These are phyloP conservation scores for Perkinsus chesapeaki DNA, from an alignment of 169 alveolate species.

Conservation along the genomic window DNA sequence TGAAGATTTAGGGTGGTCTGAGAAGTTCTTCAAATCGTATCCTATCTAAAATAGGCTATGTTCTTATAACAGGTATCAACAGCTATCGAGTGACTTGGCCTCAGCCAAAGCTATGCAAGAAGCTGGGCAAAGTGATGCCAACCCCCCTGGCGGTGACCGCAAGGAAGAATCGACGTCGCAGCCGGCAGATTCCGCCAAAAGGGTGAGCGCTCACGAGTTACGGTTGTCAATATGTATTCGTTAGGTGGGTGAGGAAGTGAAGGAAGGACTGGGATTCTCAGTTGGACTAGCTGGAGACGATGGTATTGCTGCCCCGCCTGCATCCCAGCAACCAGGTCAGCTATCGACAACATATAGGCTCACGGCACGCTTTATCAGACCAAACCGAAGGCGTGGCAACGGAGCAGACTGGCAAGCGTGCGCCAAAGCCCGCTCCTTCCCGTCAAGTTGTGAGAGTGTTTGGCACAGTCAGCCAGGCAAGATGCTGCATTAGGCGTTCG, in stretches of 20 bases:
- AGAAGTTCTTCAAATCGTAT: no score
- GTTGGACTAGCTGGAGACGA: not conserved
- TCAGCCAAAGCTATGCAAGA: not conserved
- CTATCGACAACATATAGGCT: not conserved
- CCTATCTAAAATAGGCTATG: no score
- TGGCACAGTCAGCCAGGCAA: not conserved
- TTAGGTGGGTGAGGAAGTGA: not conserved
- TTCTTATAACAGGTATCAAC: not conserved
- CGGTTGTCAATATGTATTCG: not conserved
- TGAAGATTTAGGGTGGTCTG: no score
- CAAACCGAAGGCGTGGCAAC: no score
- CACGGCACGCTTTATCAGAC: no score
- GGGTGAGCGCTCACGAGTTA: not conserved
- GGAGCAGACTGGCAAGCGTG: not conserved
- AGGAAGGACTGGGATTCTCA: conserved; percentile 1
- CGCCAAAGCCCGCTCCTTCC: not conserved
- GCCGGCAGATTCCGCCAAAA: not conserved
- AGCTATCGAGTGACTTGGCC: not conserved
- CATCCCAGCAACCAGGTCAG: not conserved
- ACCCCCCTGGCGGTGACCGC: not conserved
- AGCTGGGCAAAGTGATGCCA: not conserved
- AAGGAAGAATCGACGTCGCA: not conserved
- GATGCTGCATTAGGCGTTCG: not conserved
- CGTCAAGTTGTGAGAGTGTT: not conserved
- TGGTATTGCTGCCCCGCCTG: not conserved